Conservation (phyloP, 805 yeast genomes). For the Myxozyma sirexii region DNA sequence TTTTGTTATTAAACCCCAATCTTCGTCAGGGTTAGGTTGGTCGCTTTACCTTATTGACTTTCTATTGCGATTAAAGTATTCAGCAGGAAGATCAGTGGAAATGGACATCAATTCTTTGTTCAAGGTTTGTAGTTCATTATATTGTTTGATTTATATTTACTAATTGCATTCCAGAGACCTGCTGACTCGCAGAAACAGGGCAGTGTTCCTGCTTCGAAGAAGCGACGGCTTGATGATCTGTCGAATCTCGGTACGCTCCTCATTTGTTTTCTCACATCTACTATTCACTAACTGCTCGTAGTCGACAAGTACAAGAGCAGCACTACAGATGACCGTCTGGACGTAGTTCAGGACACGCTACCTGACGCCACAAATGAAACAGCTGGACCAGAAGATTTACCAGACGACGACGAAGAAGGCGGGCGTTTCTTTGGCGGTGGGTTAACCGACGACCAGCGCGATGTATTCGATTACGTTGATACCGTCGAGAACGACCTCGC, state of each 20-base stretch:
- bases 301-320: conserved; percentile 12
- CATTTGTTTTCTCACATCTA: neutral
- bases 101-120: conserved; percentile 24
- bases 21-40: neutral
- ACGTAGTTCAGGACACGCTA: conserved; percentile 9
- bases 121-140: conserved; percentile 11
- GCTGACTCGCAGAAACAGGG: neutral
- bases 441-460: conserved; percentile 29
- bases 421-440: conserved; percentile 37
- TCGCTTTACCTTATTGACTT: too few relatives aligned
- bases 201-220: conserved; percentile 8
- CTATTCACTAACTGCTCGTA: neutral
- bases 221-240: conserved; percentile 20
- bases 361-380: conserved; percentile 10
- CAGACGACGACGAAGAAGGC: conserved; percentile 34
- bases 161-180: neutral
- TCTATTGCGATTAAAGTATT: neutral
- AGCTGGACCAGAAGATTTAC: neutral
- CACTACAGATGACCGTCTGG: neutral
- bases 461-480: conserved; percentile 33
- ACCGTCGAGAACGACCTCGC: conserved; percentile 9
- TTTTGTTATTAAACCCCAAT: too few relatives aligned
- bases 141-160: neutral
- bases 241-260: conserved; percentile 11
- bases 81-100: too few relatives aligned